Base-by-base conservation (phyloP, 352 stramenopile genomes). In the Phytopythium oedochilum region DNA sequence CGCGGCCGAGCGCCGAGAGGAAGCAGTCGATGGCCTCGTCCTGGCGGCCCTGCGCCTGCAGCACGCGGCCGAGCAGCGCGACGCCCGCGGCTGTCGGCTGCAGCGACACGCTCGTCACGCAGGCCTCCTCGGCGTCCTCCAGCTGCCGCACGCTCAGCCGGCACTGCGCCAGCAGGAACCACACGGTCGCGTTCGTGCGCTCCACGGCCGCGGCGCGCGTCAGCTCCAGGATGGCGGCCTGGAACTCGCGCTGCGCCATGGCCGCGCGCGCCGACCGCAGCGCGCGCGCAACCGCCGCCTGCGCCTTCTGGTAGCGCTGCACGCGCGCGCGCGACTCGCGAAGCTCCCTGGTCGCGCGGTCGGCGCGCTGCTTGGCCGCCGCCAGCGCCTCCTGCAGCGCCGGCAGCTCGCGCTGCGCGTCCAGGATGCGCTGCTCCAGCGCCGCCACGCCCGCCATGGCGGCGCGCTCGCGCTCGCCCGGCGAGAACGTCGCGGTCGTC, bases 11-110 rank as follows among this genome's bases (percentile, higher is more conserved):
- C 50, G 71, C 71, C 60, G 61, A 73, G 73, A 80, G 73, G 78
- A 78, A 87, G 71, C 73, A 87, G 55, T 79, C 59, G 69, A 83
- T 71, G 34, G 76, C 76, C 51, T 83, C 70, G 43, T 85, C 72
- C 31, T 71, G 53, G 39, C 66, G 70, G 2, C 74, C 76, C 44
- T 72, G 71, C 47, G 77, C 58, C 28, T 83, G 68, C 71, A 87
- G 49, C 26, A 87, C 76, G 23, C 61, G 68, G 9, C 74, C 76
- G 15, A 87, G 56, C 42, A 87, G 67, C 44, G 68, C 74, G 18
- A 83, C 64, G 23, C 66, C 69, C 22, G 63, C 66, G n/a, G 52
- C 61, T 35, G 59, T 64, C 10, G 61, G 69, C 43, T 79, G 64
- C 17, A 70, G 54, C 42, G 71, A 61, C n/a, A 87, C 64, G 64